These are phyloP conservation scores for Blastomyces percursus DNA, from an alignment of 2,329 filamentous ascomycete species.

Conservation along the genomic window DNA sequence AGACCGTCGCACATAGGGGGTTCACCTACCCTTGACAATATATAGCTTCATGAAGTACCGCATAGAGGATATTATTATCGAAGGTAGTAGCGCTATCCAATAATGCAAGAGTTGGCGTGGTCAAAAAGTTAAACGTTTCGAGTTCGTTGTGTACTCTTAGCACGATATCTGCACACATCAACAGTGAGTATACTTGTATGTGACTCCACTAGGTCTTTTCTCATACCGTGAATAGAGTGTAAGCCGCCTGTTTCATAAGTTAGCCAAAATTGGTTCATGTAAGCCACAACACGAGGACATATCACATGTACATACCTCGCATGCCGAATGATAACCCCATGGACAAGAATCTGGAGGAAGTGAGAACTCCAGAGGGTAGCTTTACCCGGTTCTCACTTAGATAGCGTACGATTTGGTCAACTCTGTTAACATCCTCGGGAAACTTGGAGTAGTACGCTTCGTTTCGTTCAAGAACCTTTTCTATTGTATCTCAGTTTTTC, in stretches of 20 bases:
- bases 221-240: constrained; percentile 55
- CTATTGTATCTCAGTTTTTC: constrained; percentile 17
- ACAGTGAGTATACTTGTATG: not conserved
- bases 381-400: constrained; percentile 52
- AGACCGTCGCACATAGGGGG: not conserved
- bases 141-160: constrained; percentile 62
- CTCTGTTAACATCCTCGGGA: constrained; percentile 61
- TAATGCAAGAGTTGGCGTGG: constrained; percentile 55
- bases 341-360: constrained; percentile 62
- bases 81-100: constrained; percentile 59
- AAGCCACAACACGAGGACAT: not conserved
- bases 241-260: constrained; percentile 46
- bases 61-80: constrained; percentile 71
- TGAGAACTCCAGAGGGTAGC: constrained; percentile 64
- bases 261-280: not conserved
- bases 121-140: constrained; percentile 63
- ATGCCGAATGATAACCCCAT: constrained; percentile 68
- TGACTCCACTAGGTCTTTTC: not conserved
- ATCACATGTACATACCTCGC: constrained; percentile 44
- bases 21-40: constrained; percentile 59
- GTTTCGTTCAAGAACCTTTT: constrained; percentile 61
- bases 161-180: constrained; percentile 45
- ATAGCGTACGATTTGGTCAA: constrained; percentile 56
- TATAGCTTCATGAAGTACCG: constrained; percentile 74
- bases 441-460: constrained; percentile 72